These are phyloP conservation scores for Cryptococcus sp. DNA, from an alignment of 1,284 basidiomycete genomes.

Conservation along the genomic window DNA sequence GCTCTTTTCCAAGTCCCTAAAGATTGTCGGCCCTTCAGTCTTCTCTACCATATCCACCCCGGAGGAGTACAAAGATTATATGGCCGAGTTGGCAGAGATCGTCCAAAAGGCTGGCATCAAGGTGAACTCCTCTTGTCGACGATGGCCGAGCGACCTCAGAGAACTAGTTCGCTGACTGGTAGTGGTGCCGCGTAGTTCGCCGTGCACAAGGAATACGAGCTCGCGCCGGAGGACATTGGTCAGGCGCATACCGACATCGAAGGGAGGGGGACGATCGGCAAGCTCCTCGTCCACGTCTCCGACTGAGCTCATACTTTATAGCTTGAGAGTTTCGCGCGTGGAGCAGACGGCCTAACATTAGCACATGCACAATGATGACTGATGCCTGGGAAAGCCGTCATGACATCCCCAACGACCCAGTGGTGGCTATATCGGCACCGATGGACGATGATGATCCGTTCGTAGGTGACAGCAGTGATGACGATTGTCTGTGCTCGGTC, in stretches of 20 bases:
- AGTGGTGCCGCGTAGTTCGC: conserved; percentile 49
- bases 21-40: conserved; percentile 64
- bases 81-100: conserved; percentile 64
- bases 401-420: no score
- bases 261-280: conserved; percentile 75
- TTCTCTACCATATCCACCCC: conserved; percentile 64
- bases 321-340: no score
- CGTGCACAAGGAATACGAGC: conserved; percentile 74
- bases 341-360: no score
- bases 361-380: no score
- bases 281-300: conserved; percentile 68
- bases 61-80: conserved; percentile 67
- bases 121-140: conserved; percentile 28
- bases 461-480: no score
- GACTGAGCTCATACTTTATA: no score
- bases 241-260: conserved; percentile 77
- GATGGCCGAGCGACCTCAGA: neutral
- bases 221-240: conserved; percentile 73
- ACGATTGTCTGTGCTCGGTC: no score
- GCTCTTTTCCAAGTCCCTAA: conserved; percentile 77
- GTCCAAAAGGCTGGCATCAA: conserved; percentile 63
- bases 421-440: no score
- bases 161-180: neutral
- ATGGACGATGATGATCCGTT: no score
- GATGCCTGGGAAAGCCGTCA: no score